Evolutionary conservation across 2,329 filamentous ascomycete genomes (phyloP).

Genomic region (Alternaria viburni): DNA sequence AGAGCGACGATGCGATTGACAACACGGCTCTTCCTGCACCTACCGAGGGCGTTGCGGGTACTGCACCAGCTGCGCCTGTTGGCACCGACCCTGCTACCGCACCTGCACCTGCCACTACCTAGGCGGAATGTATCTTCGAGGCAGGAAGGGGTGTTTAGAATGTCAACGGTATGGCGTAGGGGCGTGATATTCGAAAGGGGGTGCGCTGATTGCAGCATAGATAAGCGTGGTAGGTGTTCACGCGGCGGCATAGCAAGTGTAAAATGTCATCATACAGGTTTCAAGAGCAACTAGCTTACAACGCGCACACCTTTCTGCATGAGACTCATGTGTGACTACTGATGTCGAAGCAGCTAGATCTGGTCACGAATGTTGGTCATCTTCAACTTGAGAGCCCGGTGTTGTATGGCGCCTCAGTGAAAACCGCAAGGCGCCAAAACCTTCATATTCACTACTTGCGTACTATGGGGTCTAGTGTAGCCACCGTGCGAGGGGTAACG

Average conservation of each 20-base stretch:
- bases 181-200: slow-evolving; percentile 1
- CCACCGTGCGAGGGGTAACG: not conserved
- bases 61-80: slow-evolving; percentile 25
- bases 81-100: slow-evolving; percentile 19
- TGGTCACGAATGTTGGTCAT: not conserved
- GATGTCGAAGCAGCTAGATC: not conserved
- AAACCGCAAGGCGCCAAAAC: not conserved
- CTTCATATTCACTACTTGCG: not conserved
- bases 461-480: not conserved
- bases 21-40: slow-evolving; percentile 40
- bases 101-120: slow-evolving; percentile 49
- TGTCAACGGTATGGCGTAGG: slow-evolving; percentile 2
- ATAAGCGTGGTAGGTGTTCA: slow-evolving; percentile 5
- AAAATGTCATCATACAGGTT: slow-evolving; percentile 3
- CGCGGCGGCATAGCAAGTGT: slow-evolving; percentile 3
- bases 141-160: not conserved
- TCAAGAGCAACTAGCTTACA: not conserved
- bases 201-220: slow-evolving; percentile 2
- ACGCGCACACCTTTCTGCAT: not conserved
- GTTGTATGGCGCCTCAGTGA: not conserved
- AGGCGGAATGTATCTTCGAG: not conserved
- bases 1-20: slow-evolving; percentile 39
- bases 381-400: not conserved
- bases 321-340: not conserved
- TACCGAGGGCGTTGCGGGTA: slow-evolving; percentile 27